These are phyloP conservation scores for Serendipita sp. DNA, from an alignment of 768 basidiomycete species.

Conservation along the genomic window DNA sequence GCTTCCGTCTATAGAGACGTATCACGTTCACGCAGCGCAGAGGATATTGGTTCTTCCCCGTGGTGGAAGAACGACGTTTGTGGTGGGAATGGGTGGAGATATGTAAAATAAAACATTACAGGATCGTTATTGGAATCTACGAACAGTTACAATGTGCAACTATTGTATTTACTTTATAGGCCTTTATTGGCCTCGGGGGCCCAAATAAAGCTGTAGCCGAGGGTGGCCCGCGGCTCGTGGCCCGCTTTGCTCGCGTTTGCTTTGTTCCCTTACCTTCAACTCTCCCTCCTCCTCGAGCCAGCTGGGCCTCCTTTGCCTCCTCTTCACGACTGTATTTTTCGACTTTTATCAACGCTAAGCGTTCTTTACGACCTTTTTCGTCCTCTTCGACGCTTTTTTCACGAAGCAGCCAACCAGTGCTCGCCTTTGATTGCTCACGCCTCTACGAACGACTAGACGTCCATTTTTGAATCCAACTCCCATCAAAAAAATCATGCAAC, in stretches of 20 bases:
- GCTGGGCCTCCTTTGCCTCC: neutral
- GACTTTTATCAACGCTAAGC: neutral
- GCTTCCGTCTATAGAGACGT: constrained; percentile 56
- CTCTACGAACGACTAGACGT: neutral
- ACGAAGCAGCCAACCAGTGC: neutral
- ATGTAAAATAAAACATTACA: too few species aligned
- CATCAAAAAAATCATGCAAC: neutral
- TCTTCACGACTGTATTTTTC: neutral
- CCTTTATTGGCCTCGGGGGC: too few species aligned
- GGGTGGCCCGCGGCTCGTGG: too few species aligned
- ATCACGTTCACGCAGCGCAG: constrained; percentile 75
- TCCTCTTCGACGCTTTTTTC: neutral
- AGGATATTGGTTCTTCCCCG: constrained; percentile 68
- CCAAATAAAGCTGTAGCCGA: too few species aligned
- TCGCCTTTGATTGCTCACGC: neutral
- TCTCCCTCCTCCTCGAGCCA: neutral
- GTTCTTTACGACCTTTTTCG: neutral
- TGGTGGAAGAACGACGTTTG: constrained; percentile 66
- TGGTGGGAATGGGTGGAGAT: constrained; percentile 50
- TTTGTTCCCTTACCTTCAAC: neutral
- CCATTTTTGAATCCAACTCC: neutral
- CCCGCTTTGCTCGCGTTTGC: too few species aligned
- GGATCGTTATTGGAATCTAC: too few species aligned
- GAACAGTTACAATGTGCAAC: too few species aligned
- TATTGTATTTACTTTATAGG: too few species aligned